Conservation (phyloP, 441 rosid species). For the Heliophila coronopifolia region DNA sequence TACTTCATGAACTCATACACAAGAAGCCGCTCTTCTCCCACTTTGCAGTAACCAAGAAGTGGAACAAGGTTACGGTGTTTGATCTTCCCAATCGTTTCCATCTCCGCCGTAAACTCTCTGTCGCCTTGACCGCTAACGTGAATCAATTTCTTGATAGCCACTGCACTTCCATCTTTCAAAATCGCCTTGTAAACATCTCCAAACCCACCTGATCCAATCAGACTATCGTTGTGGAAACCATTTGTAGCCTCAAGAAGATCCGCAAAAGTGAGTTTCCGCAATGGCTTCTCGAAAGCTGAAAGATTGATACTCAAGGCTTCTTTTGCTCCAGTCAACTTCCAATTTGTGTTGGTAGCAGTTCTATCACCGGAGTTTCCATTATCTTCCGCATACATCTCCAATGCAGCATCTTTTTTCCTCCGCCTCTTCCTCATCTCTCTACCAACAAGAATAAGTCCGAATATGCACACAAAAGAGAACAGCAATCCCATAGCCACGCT, state of each 20-base stretch:
- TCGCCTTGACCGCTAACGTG: conserved; percentile 94
- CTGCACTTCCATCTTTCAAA: conserved; percentile 74
- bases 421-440: conserved; percentile 67
- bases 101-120: conserved; percentile 90
- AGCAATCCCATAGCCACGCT: conserved; percentile 81
- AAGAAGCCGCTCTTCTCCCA: conserved; percentile 86
- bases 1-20: conserved; percentile 92
- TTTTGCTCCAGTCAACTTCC: conserved; percentile 58
- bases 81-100: conserved; percentile 96
- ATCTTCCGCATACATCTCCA: conserved; percentile 52
- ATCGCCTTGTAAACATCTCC: conserved; percentile 94
- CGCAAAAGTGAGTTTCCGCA: conserved; percentile 73
- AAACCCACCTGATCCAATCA: conserved; percentile 91
- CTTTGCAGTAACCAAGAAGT: conserved; percentile 86
- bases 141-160: conserved; percentile 86
- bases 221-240: conserved; percentile 66
- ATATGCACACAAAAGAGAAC: conserved; percentile 64
- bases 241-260: conserved; percentile 89
- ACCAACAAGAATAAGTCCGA: conserved; percentile 50
- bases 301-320: conserved; percentile 86
- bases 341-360: conserved; percentile 45
- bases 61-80: conserved; percentile 94
- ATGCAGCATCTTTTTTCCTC: conserved; percentile 50
- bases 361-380: conserved; percentile 57
- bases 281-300: conserved; percentile 78